Percentiles rank a stretch among this genome's conserved stretches.
Evolutionary conservation across 805 yeast species (phyloP).

Genomic region (Cyberlindnera euphorbiiphila): DNA sequence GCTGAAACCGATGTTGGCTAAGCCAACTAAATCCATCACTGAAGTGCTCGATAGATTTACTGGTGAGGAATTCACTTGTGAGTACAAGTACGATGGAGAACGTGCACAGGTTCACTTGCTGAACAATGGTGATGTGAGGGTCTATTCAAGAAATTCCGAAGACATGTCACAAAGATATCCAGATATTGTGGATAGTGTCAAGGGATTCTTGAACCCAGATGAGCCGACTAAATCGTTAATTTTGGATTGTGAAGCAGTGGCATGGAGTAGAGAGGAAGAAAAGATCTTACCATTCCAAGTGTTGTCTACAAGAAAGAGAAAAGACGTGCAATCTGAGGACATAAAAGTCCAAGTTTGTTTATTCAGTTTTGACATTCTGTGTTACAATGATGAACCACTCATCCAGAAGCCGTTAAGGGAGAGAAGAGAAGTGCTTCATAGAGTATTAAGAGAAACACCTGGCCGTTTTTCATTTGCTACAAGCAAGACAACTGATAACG

Average conservation of each 20-base stretch:
- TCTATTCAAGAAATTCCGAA: slow-evolving; percentile 93
- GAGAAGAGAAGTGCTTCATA: slow-evolving; percentile 58
- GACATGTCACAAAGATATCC: slow-evolving; percentile 97
- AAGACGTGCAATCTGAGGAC: slow-evolving; percentile 83
- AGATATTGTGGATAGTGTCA: slow-evolving; percentile 69
- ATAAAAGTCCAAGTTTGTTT: slow-evolving; percentile 89
- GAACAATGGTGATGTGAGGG: slow-evolving; percentile 58
- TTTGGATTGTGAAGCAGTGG: slow-evolving; percentile 95
- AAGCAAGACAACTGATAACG: slow-evolving; percentile 60
- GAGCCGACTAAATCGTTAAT: slow-evolving; percentile 54
- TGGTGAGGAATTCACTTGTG: slow-evolving; percentile 85
- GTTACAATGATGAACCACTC: slow-evolving; percentile 67
- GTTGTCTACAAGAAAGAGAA: slow-evolving; percentile 87
- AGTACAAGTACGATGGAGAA: slow-evolving; percentile 97
- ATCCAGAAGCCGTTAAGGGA: slow-evolving; percentile 64
- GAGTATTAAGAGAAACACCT: slow-evolving; percentile 53
- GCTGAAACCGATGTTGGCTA: slow-evolving; percentile 95
- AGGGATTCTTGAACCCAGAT: slow-evolving; percentile 46
- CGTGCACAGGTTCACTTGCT: slow-evolving; percentile 90
- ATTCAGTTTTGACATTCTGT: slow-evolving; percentile 86
- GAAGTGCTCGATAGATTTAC: slow-evolving; percentile 89
- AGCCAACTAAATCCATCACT: slow-evolving; percentile 91
- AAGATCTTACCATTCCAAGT: slow-evolving; percentile 93
- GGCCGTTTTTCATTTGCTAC: slow-evolving; percentile 86
- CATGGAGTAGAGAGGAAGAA: slow-evolving; percentile 79